These are phyloP conservation scores for Setaria italica DNA, from an alignment of 202 grass and related monocot species.

Conservation along the genomic window DNA sequence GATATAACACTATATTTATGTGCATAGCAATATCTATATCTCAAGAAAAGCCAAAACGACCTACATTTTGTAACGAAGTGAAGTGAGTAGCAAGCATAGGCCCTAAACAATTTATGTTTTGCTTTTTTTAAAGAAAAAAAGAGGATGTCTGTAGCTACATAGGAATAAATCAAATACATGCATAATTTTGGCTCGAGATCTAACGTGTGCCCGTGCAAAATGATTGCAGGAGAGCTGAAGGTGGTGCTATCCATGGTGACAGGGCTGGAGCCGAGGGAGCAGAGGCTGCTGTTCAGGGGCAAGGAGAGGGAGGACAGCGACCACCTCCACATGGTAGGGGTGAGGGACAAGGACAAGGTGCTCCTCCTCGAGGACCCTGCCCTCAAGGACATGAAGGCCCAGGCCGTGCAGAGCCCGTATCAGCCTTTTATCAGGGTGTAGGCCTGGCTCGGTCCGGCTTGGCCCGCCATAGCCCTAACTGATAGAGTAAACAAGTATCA, in stretches of 20 bases:
- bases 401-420: conserved; percentile 35
- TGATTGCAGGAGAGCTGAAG: conserved; percentile 75
- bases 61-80: too few relatives aligned
- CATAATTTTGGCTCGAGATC: not conserved
- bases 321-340: conserved; percentile 95
- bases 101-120: not conserved
- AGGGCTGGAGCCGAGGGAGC: conserved; percentile 79
- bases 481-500: conserved; percentile 1
- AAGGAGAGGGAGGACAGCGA: conserved; percentile 90
- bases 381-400: conserved; percentile 77
- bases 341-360: conserved; percentile 86
- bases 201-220: not conserved
- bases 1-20: too few relatives aligned
- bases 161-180: not conserved
- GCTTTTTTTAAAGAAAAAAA: not conserved
- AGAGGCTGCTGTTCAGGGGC: conserved; percentile 94
- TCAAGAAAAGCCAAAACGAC: too few relatives aligned
- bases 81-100: not conserved
- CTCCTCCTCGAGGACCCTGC: conserved; percentile 87
- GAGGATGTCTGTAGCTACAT: not conserved
- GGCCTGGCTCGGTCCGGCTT: not conserved
- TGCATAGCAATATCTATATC: too few relatives aligned
- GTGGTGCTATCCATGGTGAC: conserved; percentile 67
- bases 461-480: not conserved
- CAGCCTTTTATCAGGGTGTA: conserved; percentile 40